Evolutionary conservation across 768 basidiomycete species (phyloP).

Genomic region (Kwoniella mangroviensis): DNA sequence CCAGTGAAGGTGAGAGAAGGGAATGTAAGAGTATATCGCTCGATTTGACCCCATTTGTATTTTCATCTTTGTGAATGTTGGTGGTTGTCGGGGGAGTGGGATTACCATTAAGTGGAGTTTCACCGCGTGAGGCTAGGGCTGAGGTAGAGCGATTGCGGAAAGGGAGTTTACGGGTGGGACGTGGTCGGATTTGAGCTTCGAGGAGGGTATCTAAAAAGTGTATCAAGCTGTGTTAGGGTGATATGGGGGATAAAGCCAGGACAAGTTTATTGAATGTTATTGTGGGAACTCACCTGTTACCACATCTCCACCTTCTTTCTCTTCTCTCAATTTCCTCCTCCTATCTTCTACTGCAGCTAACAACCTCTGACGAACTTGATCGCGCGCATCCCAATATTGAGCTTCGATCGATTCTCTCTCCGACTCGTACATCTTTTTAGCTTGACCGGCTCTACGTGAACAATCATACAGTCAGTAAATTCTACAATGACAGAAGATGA

Average conservation of each 20-base stretch:
- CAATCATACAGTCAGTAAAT: not conserved
- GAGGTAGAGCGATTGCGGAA: slow-evolving; percentile 33
- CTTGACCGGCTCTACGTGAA: slow-evolving; percentile 41
- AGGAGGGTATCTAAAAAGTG: slow-evolving; percentile 40
- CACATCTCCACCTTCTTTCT: slow-evolving; percentile 60
- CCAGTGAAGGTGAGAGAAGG: slow-evolving; percentile 41
- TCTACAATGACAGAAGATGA: not conserved
- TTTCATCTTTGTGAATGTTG: not conserved
- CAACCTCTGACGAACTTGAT: slow-evolving; percentile 58
- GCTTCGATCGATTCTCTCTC: slow-evolving; percentile 60
- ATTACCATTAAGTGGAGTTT: slow-evolving; percentile 16
- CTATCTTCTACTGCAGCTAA: slow-evolving; percentile 60
- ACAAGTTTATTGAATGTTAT: too few relatives aligned
- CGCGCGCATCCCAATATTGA: slow-evolving; percentile 59
- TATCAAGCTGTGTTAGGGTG: not conserved
- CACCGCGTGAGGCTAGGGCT: slow-evolving; percentile 18
- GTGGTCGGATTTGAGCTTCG: slow-evolving; percentile 49
- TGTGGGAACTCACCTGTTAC: slow-evolving; percentile 53
- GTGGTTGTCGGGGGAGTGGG: slow-evolving; percentile 2
- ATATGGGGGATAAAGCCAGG: not conserved
- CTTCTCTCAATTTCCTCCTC: slow-evolving; percentile 59
- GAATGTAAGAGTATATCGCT: slow-evolving; percentile 44
- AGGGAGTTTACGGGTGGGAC: slow-evolving; percentile 41
- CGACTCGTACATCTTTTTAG: slow-evolving; percentile 57
- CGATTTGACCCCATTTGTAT: slow-evolving; percentile 20